Percentiles rank a stretch among this genome's conserved stretches.
Evolutionary conservation across 148 eudicot species (phyloP).

Genomic region (Chenopodium album): DNA sequence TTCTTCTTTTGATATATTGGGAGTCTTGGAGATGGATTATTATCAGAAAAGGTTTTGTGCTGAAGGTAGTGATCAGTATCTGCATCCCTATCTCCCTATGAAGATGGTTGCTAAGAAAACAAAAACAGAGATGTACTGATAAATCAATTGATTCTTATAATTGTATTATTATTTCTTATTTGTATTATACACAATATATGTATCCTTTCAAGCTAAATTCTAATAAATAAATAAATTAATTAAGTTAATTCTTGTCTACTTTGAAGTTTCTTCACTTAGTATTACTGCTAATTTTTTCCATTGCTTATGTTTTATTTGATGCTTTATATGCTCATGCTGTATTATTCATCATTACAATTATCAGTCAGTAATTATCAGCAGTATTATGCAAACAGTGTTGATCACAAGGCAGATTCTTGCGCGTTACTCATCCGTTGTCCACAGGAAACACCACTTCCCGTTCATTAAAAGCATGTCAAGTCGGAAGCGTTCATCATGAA

Average conservation of each 20-base stretch:
- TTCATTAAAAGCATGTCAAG: not conserved
- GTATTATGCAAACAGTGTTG: not conserved
- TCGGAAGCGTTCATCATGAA: not conserved
- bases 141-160: constrained; percentile 23
- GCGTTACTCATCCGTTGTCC: not conserved
- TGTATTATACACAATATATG: not conserved
- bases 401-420: not conserved
- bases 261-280: not conserved
- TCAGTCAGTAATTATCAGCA: not conserved
- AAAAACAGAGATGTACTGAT: constrained; percentile 22
- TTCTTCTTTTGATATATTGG: constrained; percentile 31
- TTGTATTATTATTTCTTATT: constrained; percentile 10
- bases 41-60: constrained; percentile 27
- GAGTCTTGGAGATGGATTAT: constrained; percentile 37
- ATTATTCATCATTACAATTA: not conserved
- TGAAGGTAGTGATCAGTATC: constrained; percentile 28
- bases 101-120: constrained; percentile 7
- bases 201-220: constrained; percentile 1
- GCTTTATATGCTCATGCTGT: too few species aligned
- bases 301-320: not conserved
- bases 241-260: not conserved
- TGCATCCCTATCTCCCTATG: constrained; percentile 35
- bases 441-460: not conserved
- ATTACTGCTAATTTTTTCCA: not conserved
- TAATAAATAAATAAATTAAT: constrained; percentile 6